These are phyloP conservation scores for Clavulina sp. DNA, from an alignment of 768 basidiomycete genomes.

Conservation along the genomic window DNA sequence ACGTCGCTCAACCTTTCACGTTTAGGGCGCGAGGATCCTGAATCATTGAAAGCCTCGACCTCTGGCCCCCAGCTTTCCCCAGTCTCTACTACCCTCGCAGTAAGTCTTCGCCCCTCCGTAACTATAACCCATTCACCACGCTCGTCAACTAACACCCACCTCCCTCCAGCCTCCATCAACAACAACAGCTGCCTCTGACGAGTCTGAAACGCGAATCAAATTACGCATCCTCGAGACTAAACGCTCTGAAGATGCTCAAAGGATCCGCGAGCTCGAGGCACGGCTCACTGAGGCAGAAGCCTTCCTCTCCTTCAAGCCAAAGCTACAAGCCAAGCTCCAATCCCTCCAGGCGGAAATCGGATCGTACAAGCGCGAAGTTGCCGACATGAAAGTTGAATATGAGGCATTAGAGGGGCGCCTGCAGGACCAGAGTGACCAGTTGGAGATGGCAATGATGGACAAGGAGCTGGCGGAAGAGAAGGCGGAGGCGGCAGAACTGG, in stretches of 20 bases:
- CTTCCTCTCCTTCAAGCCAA: constrained; percentile 70
- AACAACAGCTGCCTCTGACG: constrained; percentile 16
- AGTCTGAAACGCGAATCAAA: constrained; percentile 64
- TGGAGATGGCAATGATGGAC: constrained; percentile 91
- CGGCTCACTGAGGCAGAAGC: constrained; percentile 72
- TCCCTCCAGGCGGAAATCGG: constrained; percentile 66
- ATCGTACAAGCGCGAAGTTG: constrained; percentile 52
- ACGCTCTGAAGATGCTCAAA: constrained; percentile 70
- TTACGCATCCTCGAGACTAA: constrained; percentile 73
- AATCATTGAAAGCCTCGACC: constrained; percentile 7
- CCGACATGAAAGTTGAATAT: constrained; percentile 56
- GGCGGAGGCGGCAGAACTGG: constrained; percentile 59
- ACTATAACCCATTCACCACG: constrained; percentile 1
- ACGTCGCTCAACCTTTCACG: too few relatives aligned
- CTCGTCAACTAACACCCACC: neutral
- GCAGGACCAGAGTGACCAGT: constrained; percentile 67
- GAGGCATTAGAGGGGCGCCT: constrained; percentile 52
- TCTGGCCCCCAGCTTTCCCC: neutral
- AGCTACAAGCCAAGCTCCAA: constrained; percentile 75
- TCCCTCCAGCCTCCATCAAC: too few relatives aligned
- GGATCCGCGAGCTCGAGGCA: constrained; percentile 67
- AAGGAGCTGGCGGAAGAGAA: constrained; percentile 94
- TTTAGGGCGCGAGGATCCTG: too few relatives aligned
- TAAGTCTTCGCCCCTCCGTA: constrained; percentile 12
- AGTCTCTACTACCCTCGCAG: constrained; percentile 19